phyloP scores from a whole-genome alignment of 1,284 basidiomycete genomes.

The Microbotryomycetes sp. region DNA sequence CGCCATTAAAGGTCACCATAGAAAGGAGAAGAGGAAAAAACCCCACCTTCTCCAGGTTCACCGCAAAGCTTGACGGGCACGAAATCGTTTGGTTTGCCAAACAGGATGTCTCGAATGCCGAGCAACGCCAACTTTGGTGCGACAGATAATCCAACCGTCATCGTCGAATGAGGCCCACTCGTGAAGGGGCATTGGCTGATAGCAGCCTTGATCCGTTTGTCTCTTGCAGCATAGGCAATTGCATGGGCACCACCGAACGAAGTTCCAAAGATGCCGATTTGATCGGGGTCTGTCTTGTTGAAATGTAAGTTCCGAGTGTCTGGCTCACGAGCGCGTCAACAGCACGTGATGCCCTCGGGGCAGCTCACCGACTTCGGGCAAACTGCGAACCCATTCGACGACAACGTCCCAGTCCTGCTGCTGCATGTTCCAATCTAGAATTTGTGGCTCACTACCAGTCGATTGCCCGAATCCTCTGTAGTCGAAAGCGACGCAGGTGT shows the following conservation, averaged over 20 bases:
- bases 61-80: background rate
- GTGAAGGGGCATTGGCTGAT: conserved; percentile 2
- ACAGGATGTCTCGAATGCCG: background rate
- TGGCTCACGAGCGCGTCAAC: background rate
- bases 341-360: background rate
- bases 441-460: background rate
- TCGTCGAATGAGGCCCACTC: background rate
- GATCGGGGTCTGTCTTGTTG: background rate
- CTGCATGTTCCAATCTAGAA: conserved; percentile 1
- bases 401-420: conserved; percentile 2
- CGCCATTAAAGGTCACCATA: too few species aligned
- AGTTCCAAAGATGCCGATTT: background rate
- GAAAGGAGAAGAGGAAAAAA: too few species aligned
- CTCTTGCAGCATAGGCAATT: background rate
- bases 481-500: background rate
- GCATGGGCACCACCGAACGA: conserved; percentile 2
- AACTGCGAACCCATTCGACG: background rate
- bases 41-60: background rate
- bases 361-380: background rate
- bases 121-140: background rate
- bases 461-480: conserved; percentile 1
- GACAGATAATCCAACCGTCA: background rate
- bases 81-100: background rate
- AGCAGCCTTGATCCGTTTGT: conserved; percentile 1
- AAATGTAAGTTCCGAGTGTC: background rate